Base-by-base conservation (phyloP, 2,329 filamentous ascomycete species). In the Chrysoporthe deuterocubensis region DNA sequence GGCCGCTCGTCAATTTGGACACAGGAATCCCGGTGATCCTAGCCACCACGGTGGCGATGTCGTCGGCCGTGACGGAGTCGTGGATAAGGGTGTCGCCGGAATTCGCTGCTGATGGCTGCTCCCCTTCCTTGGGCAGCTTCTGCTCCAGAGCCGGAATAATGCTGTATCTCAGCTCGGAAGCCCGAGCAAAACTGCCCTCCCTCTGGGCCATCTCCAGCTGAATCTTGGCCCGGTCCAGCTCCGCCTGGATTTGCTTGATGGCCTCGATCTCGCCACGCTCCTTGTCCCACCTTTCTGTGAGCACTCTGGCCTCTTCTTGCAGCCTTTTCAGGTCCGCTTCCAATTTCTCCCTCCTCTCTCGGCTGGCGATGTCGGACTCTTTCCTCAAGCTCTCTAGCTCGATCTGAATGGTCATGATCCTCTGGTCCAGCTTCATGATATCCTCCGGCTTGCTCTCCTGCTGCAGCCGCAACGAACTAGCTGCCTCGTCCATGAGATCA, bases 371-470 rank as follows among this genome's bases (percentile, higher is more conserved):
- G 73, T 99, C 96, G 13, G 90, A 97, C 78, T 99, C 96, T 75
- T 98, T 98, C 62, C 95, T 88, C 54, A 99, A 81, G 70, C 94
- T 97, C 77, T 98, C 96, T 0, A 98, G 85, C 77, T 99, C 95
- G 71, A 99, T 98, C 76, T 97, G 95, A 16, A 98, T 93, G 0
- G 95, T 98, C 88, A 97, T 96, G 69, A 98, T 97, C 75, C 94
- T 93, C 70, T 96, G 92, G 74, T 98, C 95, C 1, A 98, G 87
- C 62, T 91, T 89, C 81, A 96, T 93, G 44, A 99, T 97, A 9
- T 95, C 90, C 73, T 98, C 96, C 0, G 96, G 96, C 74, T 97
- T 98, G 73, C 93, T 97, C 78, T 99, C 96, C 79, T 98, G 96
- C 76, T 98, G 95, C 43, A 98, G 81, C 57, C 96, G 89, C 11